Percentiles rank a stretch among this genome's conserved stretches.
These are phyloP conservation scores for Arabidopsis hybrid DNA, from an alignment of 441 rosid species.

Conservation along the genomic window DNA sequence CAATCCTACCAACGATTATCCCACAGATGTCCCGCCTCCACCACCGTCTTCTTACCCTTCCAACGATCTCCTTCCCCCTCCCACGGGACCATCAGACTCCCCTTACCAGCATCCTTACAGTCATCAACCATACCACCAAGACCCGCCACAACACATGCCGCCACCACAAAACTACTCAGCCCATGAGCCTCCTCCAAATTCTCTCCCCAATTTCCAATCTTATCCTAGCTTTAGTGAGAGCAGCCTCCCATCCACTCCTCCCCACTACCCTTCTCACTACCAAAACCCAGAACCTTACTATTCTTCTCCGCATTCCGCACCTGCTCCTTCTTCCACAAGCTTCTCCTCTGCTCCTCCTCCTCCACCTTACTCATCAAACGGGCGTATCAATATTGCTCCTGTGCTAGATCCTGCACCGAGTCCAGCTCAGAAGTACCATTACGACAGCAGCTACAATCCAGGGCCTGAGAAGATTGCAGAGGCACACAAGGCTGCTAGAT, in stretches of 20 bases:
- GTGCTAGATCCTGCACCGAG: slow-evolving; percentile 51
- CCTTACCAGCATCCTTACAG: slow-evolving; percentile 62
- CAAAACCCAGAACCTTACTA: slow-evolving; percentile 71
- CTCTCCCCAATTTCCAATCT: slow-evolving; percentile 86
- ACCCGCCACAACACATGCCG: slow-evolving; percentile 58
- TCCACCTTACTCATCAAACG: slow-evolving; percentile 59
- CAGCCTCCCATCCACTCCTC: slow-evolving; percentile 73
- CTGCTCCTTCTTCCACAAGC: slow-evolving; percentile 66
- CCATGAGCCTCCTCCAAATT: slow-evolving; percentile 61
- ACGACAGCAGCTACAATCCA: slow-evolving; percentile 84
- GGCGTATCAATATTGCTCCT: slow-evolving; percentile 47
- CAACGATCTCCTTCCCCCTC: slow-evolving; percentile 58
- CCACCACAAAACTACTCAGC: slow-evolving; percentile 63
- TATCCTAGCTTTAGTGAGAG: slow-evolving; percentile 87
- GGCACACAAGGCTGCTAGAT: slow-evolving; percentile 97
- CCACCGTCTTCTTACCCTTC: slow-evolving; percentile 64
- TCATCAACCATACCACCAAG: slow-evolving; percentile 73
- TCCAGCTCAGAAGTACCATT: slow-evolving; percentile 57
- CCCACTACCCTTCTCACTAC: slow-evolving; percentile 66
- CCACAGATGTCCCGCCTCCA: slow-evolving; percentile 50
- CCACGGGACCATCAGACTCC: slow-evolving; percentile 59
- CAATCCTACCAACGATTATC: slow-evolving; percentile 50
- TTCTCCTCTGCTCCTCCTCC: slow-evolving; percentile 52
- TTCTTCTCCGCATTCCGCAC: slow-evolving; percentile 63
- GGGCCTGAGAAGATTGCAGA: slow-evolving; percentile 84